Evolutionary conservation across 1,139 yeast species (phyloP), one percentile per base, ranked within the genome.

Genomic region (Geotrichum europaeum): DNA sequence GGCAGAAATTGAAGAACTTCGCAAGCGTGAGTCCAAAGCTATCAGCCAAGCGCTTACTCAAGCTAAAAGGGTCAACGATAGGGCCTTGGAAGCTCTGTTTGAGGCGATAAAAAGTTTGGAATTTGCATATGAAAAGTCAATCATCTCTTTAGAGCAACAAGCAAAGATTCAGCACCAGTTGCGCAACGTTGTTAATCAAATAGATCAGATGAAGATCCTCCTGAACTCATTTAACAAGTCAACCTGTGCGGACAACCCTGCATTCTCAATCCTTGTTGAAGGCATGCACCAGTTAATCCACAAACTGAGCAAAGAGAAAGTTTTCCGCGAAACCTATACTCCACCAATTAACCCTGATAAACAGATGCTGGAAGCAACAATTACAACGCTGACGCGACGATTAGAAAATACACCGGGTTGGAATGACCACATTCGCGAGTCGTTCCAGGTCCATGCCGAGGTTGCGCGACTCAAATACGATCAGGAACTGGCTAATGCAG

Each of bases 1-100:
- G 65, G 82, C 80, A 62, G 94, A 89, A 71, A 89, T 91, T 61
- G 89, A 85, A 55, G 88, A 85, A 63, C 76, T 89, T 59, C 77
- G 89, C 62, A 70, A 72, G 0, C 77, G 90, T 57, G 92, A 87
- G 67, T 64, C 73, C 1, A 70, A 73, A 32, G 75, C 79, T 55
- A 74, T 81, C 2, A 77, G 78, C 4, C 55, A 59, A 18, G 72
- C 73, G 1, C 60, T 70, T 18, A 64, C 63, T 2, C 65, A 65
- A 53, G 60, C 60, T 25, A 62, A 61, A 15, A 64, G 63, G 20
- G 53, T 60, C 7, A 66, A 70, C 2, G 55, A 59, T 10, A 58
- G 52, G 4, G 61, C 69, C 51, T 50, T 55, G 10, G 56, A 60
- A 3, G 67, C 69, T 3, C 55, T 71, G 25, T 55, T 56, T 22